Conservation (phyloP, 441 rosid species). For the Populus trichocarpa region DNA sequence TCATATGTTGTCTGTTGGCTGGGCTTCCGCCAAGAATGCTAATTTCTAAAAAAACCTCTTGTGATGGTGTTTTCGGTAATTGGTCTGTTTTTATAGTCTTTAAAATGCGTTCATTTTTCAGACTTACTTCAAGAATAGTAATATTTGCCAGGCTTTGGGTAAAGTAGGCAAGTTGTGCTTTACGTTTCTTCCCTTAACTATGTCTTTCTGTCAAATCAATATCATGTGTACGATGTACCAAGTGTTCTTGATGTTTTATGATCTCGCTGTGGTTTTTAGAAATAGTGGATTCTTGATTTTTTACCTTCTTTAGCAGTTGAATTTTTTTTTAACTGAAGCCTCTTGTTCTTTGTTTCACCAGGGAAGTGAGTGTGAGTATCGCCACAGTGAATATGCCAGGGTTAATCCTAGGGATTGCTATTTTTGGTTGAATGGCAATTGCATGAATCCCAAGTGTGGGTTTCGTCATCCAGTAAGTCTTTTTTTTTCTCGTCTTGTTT, state of each 20-base stretch:
- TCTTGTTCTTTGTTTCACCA: constrained; percentile 23
- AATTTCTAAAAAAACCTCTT: neutral
- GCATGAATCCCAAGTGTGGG: constrained; percentile 89
- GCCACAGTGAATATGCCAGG: constrained; percentile 95
- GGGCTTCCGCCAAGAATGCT: neutral
- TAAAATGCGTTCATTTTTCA: neutral
- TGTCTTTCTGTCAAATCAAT: neutral
- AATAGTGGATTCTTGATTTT: neutral
- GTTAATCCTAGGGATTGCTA: constrained; percentile 94
- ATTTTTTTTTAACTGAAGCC: neutral
- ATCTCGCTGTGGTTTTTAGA: neutral
- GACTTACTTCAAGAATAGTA: neutral
- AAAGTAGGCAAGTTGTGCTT: neutral
- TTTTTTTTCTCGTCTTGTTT: constrained; percentile 1
- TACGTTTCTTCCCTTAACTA: neutral
- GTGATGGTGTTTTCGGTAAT: neutral
- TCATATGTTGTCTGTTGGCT: neutral
- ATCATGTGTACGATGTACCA: neutral
- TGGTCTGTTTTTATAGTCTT: neutral
- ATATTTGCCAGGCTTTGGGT: neutral
- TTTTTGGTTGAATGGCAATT: constrained; percentile 91
- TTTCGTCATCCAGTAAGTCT: constrained; percentile 92
- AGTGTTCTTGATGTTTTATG: neutral
- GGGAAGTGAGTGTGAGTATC: constrained; percentile 98
- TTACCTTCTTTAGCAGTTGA: neutral